Conservation (phyloP, 768 basidiomycete species). For the Termitomyces sp. region DNA sequence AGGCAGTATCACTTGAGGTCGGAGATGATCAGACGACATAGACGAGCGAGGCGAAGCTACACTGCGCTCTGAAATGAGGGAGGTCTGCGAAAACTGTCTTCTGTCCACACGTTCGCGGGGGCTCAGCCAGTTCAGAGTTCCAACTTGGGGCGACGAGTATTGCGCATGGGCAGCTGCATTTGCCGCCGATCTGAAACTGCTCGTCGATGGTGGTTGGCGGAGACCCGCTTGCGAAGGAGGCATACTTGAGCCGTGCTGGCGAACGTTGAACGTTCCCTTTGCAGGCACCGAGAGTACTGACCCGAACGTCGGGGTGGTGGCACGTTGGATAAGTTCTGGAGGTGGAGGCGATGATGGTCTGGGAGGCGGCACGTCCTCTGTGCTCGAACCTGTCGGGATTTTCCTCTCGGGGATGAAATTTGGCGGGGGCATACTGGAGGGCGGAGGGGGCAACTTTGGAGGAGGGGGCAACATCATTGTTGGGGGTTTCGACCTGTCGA, state of each 20-base stretch:
- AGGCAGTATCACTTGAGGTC: constrained; percentile 31
- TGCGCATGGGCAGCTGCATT: constrained; percentile 55
- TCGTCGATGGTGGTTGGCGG: constrained; percentile 73
- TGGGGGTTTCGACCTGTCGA: constrained; percentile 81
- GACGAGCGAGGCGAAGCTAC: constrained; percentile 75
- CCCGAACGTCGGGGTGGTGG: constrained; percentile 82
- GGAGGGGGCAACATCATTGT: constrained; percentile 84
- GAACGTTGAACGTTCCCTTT: constrained; percentile 40
- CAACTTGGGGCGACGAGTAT: constrained; percentile 36
- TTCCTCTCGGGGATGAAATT: constrained; percentile 71
- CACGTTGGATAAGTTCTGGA: constrained; percentile 86
- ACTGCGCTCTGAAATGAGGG: constrained; percentile 67
- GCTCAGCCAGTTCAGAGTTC: constrained; percentile 45
- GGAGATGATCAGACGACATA: constrained; percentile 74
- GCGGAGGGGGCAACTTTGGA: constrained; percentile 70
- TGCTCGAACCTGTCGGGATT: constrained; percentile 37
- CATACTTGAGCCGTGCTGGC: constrained; percentile 74
- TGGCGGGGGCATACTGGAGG: constrained; percentile 71
- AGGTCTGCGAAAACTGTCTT: constrained; percentile 63
- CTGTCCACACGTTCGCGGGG: constrained; percentile 48
- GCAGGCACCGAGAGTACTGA: constrained; percentile 56
- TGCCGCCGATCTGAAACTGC: constrained; percentile 78
- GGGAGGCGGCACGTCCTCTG: constrained; percentile 68
- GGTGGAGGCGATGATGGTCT: constrained; percentile 93
- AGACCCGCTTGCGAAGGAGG: constrained; percentile 65